These are phyloP conservation scores for Astrothelium subdiscretum DNA, from an alignment of 495 filamentous ascomycete genomes.

Conservation along the genomic window DNA sequence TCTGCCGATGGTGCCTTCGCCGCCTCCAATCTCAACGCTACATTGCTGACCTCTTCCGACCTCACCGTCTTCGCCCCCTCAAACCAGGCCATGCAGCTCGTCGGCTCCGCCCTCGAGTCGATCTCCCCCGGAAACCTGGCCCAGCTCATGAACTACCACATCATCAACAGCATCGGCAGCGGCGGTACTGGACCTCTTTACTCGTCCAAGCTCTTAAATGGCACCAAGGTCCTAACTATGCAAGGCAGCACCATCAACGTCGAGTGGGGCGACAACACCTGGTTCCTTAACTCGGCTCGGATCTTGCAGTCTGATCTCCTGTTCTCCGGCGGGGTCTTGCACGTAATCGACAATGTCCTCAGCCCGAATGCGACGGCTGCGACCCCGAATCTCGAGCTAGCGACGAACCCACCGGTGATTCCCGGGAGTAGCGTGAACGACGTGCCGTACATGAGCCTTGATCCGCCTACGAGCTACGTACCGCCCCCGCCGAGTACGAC, in stretches of 20 bases:
- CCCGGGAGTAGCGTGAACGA: neutral
- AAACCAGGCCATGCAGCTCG: constrained; percentile 1
- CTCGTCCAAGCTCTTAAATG: constrained; percentile 33
- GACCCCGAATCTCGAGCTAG: neutral
- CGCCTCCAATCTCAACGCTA: neutral
- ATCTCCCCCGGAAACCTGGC: neutral
- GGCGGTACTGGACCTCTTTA: constrained; percentile 37
- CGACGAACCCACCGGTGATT: neutral
- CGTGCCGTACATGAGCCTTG: neutral
- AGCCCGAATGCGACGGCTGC: neutral
- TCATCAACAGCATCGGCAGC: neutral
- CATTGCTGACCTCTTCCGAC: neutral
- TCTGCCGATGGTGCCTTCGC: constrained; percentile 14
- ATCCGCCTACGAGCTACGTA: neutral
- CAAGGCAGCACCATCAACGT: constrained; percentile 39
- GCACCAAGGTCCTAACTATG: constrained; percentile 32
- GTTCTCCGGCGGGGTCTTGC: constrained; percentile 3
- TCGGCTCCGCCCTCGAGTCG: neutral
- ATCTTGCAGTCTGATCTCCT: neutral
- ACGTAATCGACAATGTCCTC: constrained; percentile 4
- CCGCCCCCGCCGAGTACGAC: neutral
- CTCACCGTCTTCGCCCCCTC: neutral
- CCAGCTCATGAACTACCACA: neutral
- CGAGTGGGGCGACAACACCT: constrained; percentile 1
- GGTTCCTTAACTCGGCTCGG: neutral